Evolutionary conservation across 371 early-diverging fungal species (phyloP).

Genomic region (Circinella minor): DNA sequence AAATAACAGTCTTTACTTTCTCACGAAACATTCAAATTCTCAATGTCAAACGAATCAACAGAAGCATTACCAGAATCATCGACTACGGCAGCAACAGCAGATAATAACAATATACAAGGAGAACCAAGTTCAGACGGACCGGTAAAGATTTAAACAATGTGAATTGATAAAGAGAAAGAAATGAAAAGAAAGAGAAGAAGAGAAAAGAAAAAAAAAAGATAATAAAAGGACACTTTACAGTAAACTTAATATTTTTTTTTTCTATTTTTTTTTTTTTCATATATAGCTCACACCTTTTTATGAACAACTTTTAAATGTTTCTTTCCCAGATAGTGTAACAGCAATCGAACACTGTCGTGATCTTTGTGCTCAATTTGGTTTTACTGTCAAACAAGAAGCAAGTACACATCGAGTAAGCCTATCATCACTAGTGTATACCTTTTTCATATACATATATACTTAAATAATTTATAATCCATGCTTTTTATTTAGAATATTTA

Average conservation of each 20-base stretch:
- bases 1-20: too few relatives aligned
- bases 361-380: constrained; percentile 40
- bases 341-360: constrained; percentile 46
- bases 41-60: constrained; percentile 17
- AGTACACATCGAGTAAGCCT: constrained; percentile 14
- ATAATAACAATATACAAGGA: not conserved
- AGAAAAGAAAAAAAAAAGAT: not conserved
- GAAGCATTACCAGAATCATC: constrained; percentile 5
- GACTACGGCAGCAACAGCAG: constrained; percentile 5
- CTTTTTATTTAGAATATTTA: constrained; percentile 56
- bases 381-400: constrained; percentile 44
- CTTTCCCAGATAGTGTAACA: constrained; percentile 30
- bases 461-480: not conserved
- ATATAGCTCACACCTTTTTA: constrained; percentile 21
- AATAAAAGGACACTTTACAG: too few relatives aligned
- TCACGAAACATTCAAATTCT: not conserved
- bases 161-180: not conserved
- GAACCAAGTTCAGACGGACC: constrained; percentile 7
- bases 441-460: not conserved
- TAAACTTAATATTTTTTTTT: not conserved
- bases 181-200: not conserved
- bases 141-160: not conserved
- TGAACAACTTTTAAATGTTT: constrained; percentile 19
- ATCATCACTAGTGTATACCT: not conserved
- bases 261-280: too few relatives aligned